Evolutionary conservation across 805 yeast genomes (phyloP), one percentile per base, ranked within the genome.

Genomic region (Cyberlindnera mrakii): DNA sequence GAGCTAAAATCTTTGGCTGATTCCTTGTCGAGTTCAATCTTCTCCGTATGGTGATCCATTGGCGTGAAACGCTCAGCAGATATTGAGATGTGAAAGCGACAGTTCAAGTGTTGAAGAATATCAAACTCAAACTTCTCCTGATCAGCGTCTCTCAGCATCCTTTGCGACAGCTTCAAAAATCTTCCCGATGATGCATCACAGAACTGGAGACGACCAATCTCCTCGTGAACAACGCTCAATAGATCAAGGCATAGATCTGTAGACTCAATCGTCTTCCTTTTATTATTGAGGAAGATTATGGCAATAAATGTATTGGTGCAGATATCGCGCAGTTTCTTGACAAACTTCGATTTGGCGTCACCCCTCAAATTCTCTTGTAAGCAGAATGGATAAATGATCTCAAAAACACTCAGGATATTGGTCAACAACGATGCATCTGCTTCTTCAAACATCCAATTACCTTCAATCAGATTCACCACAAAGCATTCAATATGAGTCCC

Each of bases 81-180:
- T 3, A 89, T 66, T 2, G 68, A 63, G 40, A 86, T 71, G 36
- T 88, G 95, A 53, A 82, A 88, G 9, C 85, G 72, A 58, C 99
- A 93, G 48, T 79, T 71, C 18, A 93, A 63, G 30, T 87, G 71
- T 55, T 91, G 98, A 8, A 87, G 72, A 37, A 91, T 59, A 36
- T 88, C 93, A 8, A 70, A 68, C 37, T 84, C 90, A 3, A 84
- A 71, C 5, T 71, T 71, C 3, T 52, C 47, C 45, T 67, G 59
- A 17, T 69, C 64, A 23, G 75, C 60, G 1, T 64, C 51, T 14
- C 77, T 65, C 30, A 85, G 63, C 16, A 74, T 69, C 8, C 68
- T 66, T 50, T 88, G 83, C 0, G 82, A 67, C 23, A 84, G 63
- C 15, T 70, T 67, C 40, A 93, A 65, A 47, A 90, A 81, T 7